Percentiles rank a stretch among this genome's conserved stretches.
Conservation (phyloP, 257 asterid species). For the Leonotis leonurus region DNA sequence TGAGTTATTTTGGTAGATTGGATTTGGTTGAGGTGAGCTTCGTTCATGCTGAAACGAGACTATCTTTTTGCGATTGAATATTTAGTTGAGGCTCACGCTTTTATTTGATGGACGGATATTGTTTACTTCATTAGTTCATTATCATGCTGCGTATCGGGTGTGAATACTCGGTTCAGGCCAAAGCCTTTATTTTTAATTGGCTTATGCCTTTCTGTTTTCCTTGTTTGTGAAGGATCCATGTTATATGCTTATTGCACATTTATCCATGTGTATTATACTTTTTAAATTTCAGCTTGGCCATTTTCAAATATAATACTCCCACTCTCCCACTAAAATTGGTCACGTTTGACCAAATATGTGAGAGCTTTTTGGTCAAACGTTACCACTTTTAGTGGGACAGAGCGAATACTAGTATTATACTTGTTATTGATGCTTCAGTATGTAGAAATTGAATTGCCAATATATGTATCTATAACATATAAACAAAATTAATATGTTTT, state of each 20-base stretch:
- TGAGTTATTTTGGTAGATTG: slow-evolving; percentile 12
- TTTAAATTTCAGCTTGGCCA: neutral
- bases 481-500: neutral
- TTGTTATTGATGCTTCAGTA: neutral
- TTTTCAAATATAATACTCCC: neutral
- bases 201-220: neutral
- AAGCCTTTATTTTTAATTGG: neutral
- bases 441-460: neutral
- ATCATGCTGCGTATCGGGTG: neutral
- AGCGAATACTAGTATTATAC: neutral
- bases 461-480: neutral
- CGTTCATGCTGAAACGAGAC: neutral
- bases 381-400: too few relatives aligned
- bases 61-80: neutral
- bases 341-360: too few relatives aligned
- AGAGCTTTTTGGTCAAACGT: too few relatives aligned
- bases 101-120: neutral
- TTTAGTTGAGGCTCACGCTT: neutral
- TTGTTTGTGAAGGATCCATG: neutral
- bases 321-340: too few relatives aligned
- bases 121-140: neutral
- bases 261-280: neutral
- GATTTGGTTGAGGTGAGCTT: slow-evolving; percentile 13
- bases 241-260: neutral
- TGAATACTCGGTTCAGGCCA: neutral